phyloP scores from a whole-genome alignment of 805 yeast species.

The Komagataella phaffii region DNA sequence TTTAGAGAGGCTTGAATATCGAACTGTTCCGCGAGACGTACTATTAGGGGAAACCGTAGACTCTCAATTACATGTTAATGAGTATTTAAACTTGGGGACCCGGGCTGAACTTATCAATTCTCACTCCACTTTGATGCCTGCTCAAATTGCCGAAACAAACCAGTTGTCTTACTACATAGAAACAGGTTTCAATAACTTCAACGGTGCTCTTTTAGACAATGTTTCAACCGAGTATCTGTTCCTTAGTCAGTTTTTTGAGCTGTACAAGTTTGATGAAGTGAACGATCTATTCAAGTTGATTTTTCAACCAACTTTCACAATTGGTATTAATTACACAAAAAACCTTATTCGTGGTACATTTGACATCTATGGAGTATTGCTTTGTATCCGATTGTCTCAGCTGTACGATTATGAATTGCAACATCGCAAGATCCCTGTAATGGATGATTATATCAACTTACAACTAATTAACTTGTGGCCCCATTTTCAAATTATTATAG shows the following conservation, averaged over 20 bases:
- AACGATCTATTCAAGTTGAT: slow-evolving; percentile 32
- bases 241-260: slow-evolving; percentile 54
- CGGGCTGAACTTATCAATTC: slow-evolving; percentile 44
- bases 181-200: slow-evolving; percentile 58
- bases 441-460: slow-evolving; percentile 56
- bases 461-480: slow-evolving; percentile 76
- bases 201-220: slow-evolving; percentile 63
- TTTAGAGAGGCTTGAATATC: slow-evolving; percentile 46
- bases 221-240: slow-evolving; percentile 66
- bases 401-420: slow-evolving; percentile 52
- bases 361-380: slow-evolving; percentile 70
- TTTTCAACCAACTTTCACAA: slow-evolving; percentile 36
- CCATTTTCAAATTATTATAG: slow-evolving; percentile 62
- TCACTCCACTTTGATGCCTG: slow-evolving; percentile 55
- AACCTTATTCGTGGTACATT: slow-evolving; percentile 25
- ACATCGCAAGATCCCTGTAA: slow-evolving; percentile 53
- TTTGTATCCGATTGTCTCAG: slow-evolving; percentile 62
- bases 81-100: slow-evolving; percentile 44
- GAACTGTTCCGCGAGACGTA: slow-evolving; percentile 38
- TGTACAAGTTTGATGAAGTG: slow-evolving; percentile 30
- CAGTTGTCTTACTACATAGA: slow-evolving; percentile 59
- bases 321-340: slow-evolving; percentile 36
- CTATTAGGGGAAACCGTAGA: slow-evolving; percentile 31
- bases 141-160: slow-evolving; percentile 75
- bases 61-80: slow-evolving; percentile 20